Percentiles rank a stretch among this genome's conserved stretches.
phyloP scores from a whole-genome alignment of 257 asterid species.

The Solanum appendiculatum region DNA sequence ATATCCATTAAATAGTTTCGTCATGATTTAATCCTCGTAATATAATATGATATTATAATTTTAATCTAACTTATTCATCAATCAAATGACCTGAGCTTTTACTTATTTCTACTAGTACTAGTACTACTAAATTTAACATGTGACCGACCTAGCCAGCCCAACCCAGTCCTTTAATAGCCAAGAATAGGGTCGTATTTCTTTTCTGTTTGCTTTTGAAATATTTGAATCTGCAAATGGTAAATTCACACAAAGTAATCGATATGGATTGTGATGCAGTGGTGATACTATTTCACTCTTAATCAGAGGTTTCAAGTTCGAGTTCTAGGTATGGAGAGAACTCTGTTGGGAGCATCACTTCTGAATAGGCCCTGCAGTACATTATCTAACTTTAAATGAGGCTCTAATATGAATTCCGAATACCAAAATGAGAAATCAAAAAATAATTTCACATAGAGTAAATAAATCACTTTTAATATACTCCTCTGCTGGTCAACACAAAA shows the following conservation, averaged over 20 bases:
- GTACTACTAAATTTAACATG: background rate
- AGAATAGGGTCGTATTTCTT: background rate
- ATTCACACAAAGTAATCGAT: background rate
- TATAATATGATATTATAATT: background rate
- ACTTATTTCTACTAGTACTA: background rate
- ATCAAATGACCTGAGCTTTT: background rate
- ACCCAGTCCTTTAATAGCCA: background rate
- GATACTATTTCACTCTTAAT: no score
- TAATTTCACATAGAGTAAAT: no score
- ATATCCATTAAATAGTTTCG: background rate
- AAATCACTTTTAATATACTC: background rate
- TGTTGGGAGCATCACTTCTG: background rate
- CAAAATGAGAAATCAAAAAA: background rate
- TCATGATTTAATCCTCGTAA: background rate
- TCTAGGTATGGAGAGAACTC: fast-evolving
- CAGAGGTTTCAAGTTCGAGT: fast-evolving
- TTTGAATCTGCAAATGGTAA: no score
- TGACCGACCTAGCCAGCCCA: background rate
- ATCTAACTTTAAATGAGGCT: no score
- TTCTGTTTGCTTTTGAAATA: background rate
- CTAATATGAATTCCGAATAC: no score
- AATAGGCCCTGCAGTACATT: fast-evolving
- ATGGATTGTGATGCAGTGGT: background rate
- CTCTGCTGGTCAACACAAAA: background rate
- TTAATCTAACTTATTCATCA: background rate